Percentiles rank a stretch among this genome's conserved stretches.
Evolutionary conservation across 352 stramenopile species (phyloP).

Genomic region (Pythium insidiosum): DNA sequence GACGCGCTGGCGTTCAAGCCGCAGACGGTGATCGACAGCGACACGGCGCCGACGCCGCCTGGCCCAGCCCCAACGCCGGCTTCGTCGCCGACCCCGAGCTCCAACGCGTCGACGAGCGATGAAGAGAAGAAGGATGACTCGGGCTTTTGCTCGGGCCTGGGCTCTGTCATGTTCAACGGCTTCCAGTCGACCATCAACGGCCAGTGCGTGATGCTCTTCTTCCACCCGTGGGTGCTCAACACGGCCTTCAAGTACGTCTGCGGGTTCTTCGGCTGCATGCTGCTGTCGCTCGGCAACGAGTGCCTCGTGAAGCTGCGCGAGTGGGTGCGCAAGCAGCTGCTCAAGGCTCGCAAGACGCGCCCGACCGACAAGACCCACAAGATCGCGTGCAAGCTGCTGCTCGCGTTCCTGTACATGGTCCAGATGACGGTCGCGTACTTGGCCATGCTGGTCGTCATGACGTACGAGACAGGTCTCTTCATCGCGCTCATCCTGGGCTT

Average conservation of each 20-base stretch:
- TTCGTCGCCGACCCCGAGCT: too few species aligned
- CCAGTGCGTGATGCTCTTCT: slow-evolving; percentile 68
- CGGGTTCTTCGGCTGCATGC: slow-evolving; percentile 58
- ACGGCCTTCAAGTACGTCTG: slow-evolving; percentile 64
- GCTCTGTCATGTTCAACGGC: slow-evolving; percentile 80
- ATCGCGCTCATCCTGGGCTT: slow-evolving; percentile 63
- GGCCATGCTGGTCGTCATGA: slow-evolving; percentile 80
- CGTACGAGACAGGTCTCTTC: slow-evolving; percentile 72
- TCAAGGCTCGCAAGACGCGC: slow-evolving; percentile 25
- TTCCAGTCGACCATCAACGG: slow-evolving; percentile 71
- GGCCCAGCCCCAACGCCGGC: too few species aligned
- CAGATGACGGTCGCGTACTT: slow-evolving; percentile 82
- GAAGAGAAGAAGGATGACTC: too few species aligned
- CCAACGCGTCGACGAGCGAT: too few species aligned
- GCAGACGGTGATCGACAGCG: slow-evolving; percentile 5
- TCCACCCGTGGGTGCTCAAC: slow-evolving; percentile 73
- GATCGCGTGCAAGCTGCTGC: slow-evolving; percentile 46
- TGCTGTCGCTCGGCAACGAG: slow-evolving; percentile 59
- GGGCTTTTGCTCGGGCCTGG: slow-evolving; percentile 20
- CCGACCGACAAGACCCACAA: slow-evolving; percentile 44
- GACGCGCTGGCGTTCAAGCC: slow-evolving; percentile 31
- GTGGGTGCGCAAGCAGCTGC: slow-evolving; percentile 31
- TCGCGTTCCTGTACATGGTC: slow-evolving; percentile 66
- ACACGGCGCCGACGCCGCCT: neutral
- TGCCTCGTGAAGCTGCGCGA: slow-evolving; percentile 51